phyloP scores from a whole-genome alignment of 345 rosid species.

The Brassica juncea region DNA sequence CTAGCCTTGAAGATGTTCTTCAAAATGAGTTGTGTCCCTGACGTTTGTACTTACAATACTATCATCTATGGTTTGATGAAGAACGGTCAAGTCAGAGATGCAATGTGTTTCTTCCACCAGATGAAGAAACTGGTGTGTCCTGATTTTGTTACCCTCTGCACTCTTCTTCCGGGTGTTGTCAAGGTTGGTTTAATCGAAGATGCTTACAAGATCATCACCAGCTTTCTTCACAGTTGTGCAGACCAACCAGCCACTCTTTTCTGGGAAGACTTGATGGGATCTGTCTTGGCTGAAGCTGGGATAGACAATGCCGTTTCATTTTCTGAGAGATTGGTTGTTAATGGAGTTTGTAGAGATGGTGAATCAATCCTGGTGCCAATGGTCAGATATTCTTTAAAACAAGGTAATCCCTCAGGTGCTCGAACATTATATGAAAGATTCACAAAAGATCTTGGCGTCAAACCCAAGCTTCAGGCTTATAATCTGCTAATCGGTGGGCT shows the following conservation, averaged over 20 bases:
- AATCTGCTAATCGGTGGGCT: constrained; percentile 69
- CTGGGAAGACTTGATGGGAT: constrained; percentile 78
- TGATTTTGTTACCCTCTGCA: constrained; percentile 79
- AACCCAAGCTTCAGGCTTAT: constrained; percentile 49
- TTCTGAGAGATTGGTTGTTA: constrained; percentile 59
- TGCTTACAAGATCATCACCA: constrained; percentile 64
- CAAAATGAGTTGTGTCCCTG: constrained; percentile 64
- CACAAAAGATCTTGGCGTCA: constrained; percentile 58
- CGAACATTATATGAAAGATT: constrained; percentile 54
- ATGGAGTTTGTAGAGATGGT: constrained; percentile 50
- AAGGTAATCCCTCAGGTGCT: constrained; percentile 55
- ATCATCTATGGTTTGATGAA: constrained; percentile 72
- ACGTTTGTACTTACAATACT: constrained; percentile 83
- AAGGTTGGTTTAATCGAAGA: constrained; percentile 58
- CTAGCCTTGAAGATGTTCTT: constrained; percentile 69
- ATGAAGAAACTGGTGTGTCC: constrained; percentile 79
- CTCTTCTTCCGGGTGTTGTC: constrained; percentile 82
- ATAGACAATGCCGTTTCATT: constrained; percentile 56
- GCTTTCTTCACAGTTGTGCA: constrained; percentile 49
- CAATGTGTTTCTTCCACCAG: constrained; percentile 82
- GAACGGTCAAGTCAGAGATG: constrained; percentile 54
- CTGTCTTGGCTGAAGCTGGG: constrained; percentile 65
- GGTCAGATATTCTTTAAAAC: constrained; percentile 62
- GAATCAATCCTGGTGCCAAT: constrained; percentile 69
- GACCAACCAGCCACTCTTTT: constrained; percentile 40